These are phyloP conservation scores for Salvia splendens DNA, from an alignment of 257 asterid species.

Conservation along the genomic window DNA sequence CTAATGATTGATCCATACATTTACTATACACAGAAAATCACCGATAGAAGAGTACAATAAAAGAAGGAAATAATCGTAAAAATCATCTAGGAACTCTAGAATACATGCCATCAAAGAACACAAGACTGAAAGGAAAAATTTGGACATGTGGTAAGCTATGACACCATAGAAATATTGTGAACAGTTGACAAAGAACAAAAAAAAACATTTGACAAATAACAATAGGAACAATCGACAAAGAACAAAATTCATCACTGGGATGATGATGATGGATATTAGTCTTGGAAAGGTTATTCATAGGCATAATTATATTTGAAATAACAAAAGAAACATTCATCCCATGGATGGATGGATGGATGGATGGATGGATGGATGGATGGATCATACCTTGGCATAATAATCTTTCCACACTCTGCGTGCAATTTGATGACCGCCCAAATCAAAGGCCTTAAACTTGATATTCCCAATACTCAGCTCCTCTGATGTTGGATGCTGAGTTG, in stretches of 20 bases:
- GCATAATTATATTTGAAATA: conserved; percentile 76
- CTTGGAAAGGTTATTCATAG: conserved; percentile 48
- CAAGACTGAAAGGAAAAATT: not conserved
- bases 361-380: not conserved
- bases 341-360: not conserved
- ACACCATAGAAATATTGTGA: not conserved
- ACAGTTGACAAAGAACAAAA: not conserved
- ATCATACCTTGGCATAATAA: conserved; percentile 84
- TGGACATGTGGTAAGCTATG: conserved; percentile 13
- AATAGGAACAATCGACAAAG: not conserved
- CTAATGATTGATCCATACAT: not conserved
- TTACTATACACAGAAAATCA: not conserved
- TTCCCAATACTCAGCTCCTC: conserved; percentile 79
- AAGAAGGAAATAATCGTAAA: not conserved
- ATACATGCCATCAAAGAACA: conserved; percentile 4
- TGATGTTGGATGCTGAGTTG: conserved; percentile 92
- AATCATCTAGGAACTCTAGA: not conserved
- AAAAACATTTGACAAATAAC: not conserved
- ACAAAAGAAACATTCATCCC: not conserved
- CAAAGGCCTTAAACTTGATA: conserved; percentile 91
- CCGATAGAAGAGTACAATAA: not conserved
- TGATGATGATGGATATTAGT: not conserved
- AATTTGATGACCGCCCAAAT: conserved; percentile 94
- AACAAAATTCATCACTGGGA: not conserved
- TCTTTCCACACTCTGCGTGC: conserved; percentile 98